Conservation (phyloP, 2,329 filamentous ascomycete species). For the Penicillium fuscoglaucum region DNA sequence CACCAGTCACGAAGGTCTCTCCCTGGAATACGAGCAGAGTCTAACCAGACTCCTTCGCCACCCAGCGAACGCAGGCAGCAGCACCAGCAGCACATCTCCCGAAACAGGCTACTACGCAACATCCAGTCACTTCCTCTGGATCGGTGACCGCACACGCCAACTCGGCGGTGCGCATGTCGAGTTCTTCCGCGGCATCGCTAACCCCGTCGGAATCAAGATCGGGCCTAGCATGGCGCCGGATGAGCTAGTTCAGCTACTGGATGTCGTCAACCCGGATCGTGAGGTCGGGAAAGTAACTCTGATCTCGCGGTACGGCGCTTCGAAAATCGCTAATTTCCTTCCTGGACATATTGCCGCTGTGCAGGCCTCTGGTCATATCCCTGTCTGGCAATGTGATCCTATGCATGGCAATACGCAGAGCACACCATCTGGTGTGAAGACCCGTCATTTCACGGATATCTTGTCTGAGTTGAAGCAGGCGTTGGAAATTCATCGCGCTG, state of each 20-base stretch:
- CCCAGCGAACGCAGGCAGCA: constrained; percentile 37
- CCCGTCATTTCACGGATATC: constrained; percentile 85
- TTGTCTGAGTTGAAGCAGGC: constrained; percentile 83
- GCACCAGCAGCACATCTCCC: background rate
- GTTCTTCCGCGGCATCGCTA: constrained; percentile 94
- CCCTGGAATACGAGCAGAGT: constrained; percentile 90
- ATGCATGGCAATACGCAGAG: constrained; percentile 83
- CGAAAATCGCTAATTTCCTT: constrained; percentile 71
- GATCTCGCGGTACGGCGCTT: constrained; percentile 90
- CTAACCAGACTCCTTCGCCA: constrained; percentile 72
- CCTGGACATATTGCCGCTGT: constrained; percentile 87
- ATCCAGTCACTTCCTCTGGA: constrained; percentile 96
- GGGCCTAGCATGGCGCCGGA: constrained; percentile 76
- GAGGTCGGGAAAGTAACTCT: constrained; percentile 93
- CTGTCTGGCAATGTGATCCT: constrained; percentile 98
- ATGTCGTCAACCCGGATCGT: constrained; percentile 77
- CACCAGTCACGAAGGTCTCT: constrained; percentile 90
- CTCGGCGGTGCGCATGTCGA: constrained; percentile 92
- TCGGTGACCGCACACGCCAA: constrained; percentile 93
- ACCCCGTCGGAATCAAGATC: constrained; percentile 95
- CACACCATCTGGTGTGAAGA: constrained; percentile 81
- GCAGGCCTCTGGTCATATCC: constrained; percentile 70
- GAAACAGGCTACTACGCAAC: constrained; percentile 78
- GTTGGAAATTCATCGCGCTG: constrained; percentile 77
- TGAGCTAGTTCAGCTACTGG: constrained; percentile 76